Base-by-base conservation (phyloP, 164 flowering plant genomes). In the Houttuynia cordata region DNA sequence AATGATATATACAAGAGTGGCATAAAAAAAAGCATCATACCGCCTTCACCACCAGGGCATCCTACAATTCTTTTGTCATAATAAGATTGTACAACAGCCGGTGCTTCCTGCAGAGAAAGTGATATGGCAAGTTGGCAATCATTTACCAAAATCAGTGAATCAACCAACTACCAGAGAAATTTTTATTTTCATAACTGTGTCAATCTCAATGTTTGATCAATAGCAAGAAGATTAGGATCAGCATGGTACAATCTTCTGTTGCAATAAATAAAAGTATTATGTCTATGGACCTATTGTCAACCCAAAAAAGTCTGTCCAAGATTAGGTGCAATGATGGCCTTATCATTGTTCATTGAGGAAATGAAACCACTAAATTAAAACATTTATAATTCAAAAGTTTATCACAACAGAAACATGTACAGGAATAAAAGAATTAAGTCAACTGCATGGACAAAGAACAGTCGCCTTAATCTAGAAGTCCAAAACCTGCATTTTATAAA, bases 41-140 rank as follows among this genome's bases (percentile, higher is more conserved):
- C 86, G 30, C 82, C 88, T 73, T 80, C 91, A 68, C 76, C 88
- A 25, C 91, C 88, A 62, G 91, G 88, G 66, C 91, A 85, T 59
- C 91, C 91, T 40, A 85, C 88, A 60, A 83, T 74, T 75, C 91
- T 80, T 70, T 74, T 77, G 76, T 83, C 76, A 68, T 71, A 83
- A 63, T 57, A 59, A 37, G 91, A 85, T 66, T 80, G 68, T 7
- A 85, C 53, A 56, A 85, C 69, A 62, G 91, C 86, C 64, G 91
- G 88, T 42, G 73, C 72, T 68, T 85, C 88, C 86, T 85, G 59
- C 71, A 76, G 53, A 67, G 19, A 53, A 12, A 23, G 19, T 51
- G 37, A 2, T 8, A 17, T 14, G 53, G 42, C 18, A 54, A 20
- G 21, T 10, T 42, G 9, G 49, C 12, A 14, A 42, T 8, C 49